Evolutionary conservation across 1,284 basidiomycete species (phyloP).

Genomic region (Meira nashicola): DNA sequence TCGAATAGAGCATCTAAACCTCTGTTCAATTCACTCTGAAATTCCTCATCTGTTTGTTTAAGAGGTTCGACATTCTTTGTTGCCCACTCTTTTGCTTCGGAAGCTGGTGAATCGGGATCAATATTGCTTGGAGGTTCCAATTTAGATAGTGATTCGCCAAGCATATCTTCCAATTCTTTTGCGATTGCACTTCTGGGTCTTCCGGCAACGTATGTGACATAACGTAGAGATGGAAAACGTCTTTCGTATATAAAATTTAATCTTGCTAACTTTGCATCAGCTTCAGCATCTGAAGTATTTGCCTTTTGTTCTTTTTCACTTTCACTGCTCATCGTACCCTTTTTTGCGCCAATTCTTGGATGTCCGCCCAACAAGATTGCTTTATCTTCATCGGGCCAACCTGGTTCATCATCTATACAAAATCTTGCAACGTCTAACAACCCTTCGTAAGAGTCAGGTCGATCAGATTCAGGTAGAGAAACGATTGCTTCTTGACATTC

Average conservation of each 20-base stretch:
- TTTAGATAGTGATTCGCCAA: slow-evolving; percentile 22
- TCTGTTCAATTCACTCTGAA: slow-evolving; percentile 41
- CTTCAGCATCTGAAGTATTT: slow-evolving; percentile 3
- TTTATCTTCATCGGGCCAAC: slow-evolving; percentile 29
- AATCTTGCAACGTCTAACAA: slow-evolving; percentile 49
- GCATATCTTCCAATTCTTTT: slow-evolving; percentile 30
- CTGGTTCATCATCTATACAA: slow-evolving; percentile 51
- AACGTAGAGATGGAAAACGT: slow-evolving; percentile 42
- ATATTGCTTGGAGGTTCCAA: slow-evolving; percentile 10
- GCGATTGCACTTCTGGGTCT: slow-evolving; percentile 57
- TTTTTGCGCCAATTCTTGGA: slow-evolving; percentile 38
- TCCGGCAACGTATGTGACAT: slow-evolving; percentile 47
- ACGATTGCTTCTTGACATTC: slow-evolving; percentile 39
- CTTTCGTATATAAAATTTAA: slow-evolving; percentile 46
- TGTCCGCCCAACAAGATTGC: slow-evolving; percentile 37
- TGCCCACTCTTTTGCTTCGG: slow-evolving; percentile 4
- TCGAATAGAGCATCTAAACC: slow-evolving; percentile 46
- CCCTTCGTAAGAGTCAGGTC: slow-evolving; percentile 46
- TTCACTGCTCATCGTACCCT: slow-evolving; percentile 27
- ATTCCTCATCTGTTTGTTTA: slow-evolving; percentile 20
- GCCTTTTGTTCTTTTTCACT: slow-evolving; percentile 8
- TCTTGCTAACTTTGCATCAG: slow-evolving; percentile 22
- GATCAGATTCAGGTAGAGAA: slow-evolving; percentile 39
- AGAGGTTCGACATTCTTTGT: slow-evolving; percentile 13
- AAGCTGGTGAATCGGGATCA: slow-evolving; percentile 18